Evolutionary conservation across 306 rosid genomes (phyloP).

Genomic region (Sechiopsis laciniata): DNA sequence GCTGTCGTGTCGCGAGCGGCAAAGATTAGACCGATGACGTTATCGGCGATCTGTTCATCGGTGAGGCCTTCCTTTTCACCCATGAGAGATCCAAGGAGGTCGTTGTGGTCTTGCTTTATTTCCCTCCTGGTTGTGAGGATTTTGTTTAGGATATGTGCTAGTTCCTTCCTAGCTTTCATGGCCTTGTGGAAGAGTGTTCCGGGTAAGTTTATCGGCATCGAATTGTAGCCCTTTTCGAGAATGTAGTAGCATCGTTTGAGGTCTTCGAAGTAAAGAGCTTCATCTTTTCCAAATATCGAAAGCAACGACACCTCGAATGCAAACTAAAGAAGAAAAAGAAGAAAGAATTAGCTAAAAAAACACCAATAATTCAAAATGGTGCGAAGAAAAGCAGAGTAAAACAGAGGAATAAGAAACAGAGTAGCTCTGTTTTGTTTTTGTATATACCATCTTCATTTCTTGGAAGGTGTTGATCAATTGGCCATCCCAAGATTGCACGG

Average conservation of each 20-base stretch:
- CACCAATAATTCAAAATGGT: neutral
- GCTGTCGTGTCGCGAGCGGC: conserved; percentile 99
- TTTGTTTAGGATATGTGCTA: conserved; percentile 65
- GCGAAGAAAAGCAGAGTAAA: conserved; percentile 23
- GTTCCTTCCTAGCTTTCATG: conserved; percentile 84
- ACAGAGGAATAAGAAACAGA: neutral
- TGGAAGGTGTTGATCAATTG: conserved; percentile 60
- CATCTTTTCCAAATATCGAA: conserved; percentile 80
- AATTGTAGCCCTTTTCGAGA: conserved; percentile 83
- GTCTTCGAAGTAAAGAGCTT: conserved; percentile 58
- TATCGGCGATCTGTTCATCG: conserved; percentile 84
- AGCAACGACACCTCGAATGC: conserved; percentile 83
- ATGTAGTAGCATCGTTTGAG: conserved; percentile 75
- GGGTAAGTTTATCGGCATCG: conserved; percentile 82
- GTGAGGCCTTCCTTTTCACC: conserved; percentile 71
- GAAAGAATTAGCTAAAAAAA: neutral
- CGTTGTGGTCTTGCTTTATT: conserved; percentile 42
- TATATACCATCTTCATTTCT: conserved; percentile 73
- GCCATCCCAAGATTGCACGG: conserved; percentile 64
- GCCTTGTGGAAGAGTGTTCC: conserved; percentile 86
- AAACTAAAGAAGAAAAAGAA: conserved; percentile 32
- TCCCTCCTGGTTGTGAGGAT: conserved; percentile 62
- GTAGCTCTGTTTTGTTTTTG: conserved; percentile 11
- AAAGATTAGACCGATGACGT: conserved; percentile 82
- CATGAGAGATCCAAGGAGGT: conserved; percentile 83